Percentiles rank a stretch among this genome's conserved stretches.
Evolutionary conservation across 495 filamentous ascomycete species (phyloP).

Genomic region (Penicillium argentinense): DNA sequence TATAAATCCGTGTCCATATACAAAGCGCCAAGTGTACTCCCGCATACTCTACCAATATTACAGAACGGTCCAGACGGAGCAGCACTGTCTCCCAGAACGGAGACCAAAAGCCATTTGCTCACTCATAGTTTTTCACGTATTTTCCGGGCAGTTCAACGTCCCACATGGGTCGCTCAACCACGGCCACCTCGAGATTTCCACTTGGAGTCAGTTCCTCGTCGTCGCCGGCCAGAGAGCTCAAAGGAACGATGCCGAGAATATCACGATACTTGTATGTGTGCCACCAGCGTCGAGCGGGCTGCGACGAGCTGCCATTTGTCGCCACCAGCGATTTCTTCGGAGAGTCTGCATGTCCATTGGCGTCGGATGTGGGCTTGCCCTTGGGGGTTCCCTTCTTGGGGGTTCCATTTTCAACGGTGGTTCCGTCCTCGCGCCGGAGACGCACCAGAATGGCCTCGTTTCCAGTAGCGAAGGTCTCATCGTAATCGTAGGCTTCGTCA

Average conservation of each 20-base stretch:
- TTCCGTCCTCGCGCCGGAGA: conserved; percentile 34
- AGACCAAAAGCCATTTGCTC: conserved; percentile 10
- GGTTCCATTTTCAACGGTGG: conserved; percentile 36
- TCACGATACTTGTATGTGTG: conserved; percentile 87
- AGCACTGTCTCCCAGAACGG: conserved; percentile 8
- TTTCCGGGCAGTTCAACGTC: conserved; percentile 77
- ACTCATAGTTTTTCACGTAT: conserved; percentile 68
- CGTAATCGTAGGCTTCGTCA: conserved; percentile 45
- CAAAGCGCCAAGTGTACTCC: conserved; percentile 28
- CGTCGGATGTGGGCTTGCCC: conserved; percentile 8
- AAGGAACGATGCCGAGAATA: conserved; percentile 81
- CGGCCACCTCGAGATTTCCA: conserved; percentile 68
- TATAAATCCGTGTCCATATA: conserved; percentile 15
- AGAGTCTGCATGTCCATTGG: conserved; percentile 20
- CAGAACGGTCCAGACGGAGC: conserved; percentile 12
- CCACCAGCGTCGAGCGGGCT: conserved; percentile 57
- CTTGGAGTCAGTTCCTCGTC: conserved; percentile 24
- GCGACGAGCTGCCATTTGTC: conserved; percentile 17
- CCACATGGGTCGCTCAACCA: conserved; percentile 85
- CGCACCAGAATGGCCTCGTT: conserved; percentile 35
- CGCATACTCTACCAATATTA: conserved; percentile 19
- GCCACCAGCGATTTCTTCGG: conserved; percentile 31
- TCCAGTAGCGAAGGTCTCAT: conserved; percentile 31
- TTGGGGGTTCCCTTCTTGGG: conserved; percentile 27
- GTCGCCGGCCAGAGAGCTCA: conserved; percentile 39